Evolutionary conservation across 169 alveolate genomes (phyloP), one percentile per base, ranked within the genome.

Genomic region (Cryptosporidium parvum): DNA sequence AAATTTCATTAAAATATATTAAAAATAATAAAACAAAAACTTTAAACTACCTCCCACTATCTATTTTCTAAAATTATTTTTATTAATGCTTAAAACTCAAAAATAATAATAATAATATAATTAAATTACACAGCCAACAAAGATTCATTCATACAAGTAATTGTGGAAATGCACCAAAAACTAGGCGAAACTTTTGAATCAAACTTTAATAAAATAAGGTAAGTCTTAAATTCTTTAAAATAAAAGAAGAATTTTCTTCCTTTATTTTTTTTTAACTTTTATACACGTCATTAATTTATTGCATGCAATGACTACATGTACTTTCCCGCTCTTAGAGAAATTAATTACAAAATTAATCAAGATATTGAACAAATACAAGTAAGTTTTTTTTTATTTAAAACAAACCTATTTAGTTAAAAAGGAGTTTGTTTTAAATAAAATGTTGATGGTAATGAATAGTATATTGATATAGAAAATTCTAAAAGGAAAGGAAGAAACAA

Each of bases 91-190:
- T 9, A 23, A n/a, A 21, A 56, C 18, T 53, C 21, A 53, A 31
- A 31, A 31, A 31, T 53, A 53, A 53, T 18, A 53, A 53, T 18
- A 53, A 53, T 53, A 53, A 53, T 53, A n/a, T 16, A 53, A 53
- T 42, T 42, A 9, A 51, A 23, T 18, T 70, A 21, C 48, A 56
- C 51, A 73, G 86, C 44, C 37, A 75, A 44, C 44, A 42, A 80
- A 42, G 89, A 65, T 45, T 80, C 89, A 14, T 80, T 80, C 59
- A 62, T 80, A 18, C 42, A 80, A 21, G 89, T 80, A 31, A 80
- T 80, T n/a, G 75, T 62, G 26, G 80, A 80, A 26, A 61, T 65
- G 56, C 89, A 80, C 23, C 89, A 80, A 80, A 80, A 80, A 42
- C 52, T 80, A 9, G 89, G 89, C 0, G 75, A 80, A 42, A 65